Base-by-base conservation (phyloP, 371 early-diverging fungal species). In the Aphelidium insulamus region DNA sequence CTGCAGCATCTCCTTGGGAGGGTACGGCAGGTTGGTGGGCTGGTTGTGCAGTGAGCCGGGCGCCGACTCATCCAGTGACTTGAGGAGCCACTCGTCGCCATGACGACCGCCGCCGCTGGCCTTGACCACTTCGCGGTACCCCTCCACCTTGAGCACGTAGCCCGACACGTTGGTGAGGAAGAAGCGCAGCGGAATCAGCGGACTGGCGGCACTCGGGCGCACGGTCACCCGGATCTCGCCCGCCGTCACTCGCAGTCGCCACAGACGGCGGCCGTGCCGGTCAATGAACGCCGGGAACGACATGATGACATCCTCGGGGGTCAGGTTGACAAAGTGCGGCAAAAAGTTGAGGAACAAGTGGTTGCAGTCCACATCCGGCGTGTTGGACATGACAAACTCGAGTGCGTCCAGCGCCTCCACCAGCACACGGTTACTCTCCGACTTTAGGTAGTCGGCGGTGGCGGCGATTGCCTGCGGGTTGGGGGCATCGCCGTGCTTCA, bases 301-400 rank as follows among this genome's bases (percentile, higher is more conserved):
- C 28, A 59, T 49, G 45, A 82, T 84, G 32, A 86, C 80, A 36
- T 79, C 73, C 40, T 72, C 62, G 4, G 74, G 57, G 42, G 82
- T 82, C 40, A 92, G 54, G 41, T 77, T 69, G 4, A 37, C 16
- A 66, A 91, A 91, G 14, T 78, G 81, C 7, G 94, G 92, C 48
- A 92, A 72, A 43, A 90, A 90, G 72, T 85, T 85, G 57, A 95
- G 77, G 50, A 90, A 90, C 56, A 95, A 48, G 43, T 95, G 97
- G 63, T 92, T 92, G 65, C 91, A 86, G 56, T 92, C 92, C 18
- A 79, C 80, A 62, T 87, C 87, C 50, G 83, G 80, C 55, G 82
- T 68, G 39, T 72, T 65, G 17, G 74, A 69, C 28, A 71, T 62
- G 20, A 90, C 77, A 32, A 95, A 70, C 53, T 92, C 97, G 25